phyloP scores from a whole-genome alignment of 164 flowering plant genomes.

The Hamamelis virginiana region DNA sequence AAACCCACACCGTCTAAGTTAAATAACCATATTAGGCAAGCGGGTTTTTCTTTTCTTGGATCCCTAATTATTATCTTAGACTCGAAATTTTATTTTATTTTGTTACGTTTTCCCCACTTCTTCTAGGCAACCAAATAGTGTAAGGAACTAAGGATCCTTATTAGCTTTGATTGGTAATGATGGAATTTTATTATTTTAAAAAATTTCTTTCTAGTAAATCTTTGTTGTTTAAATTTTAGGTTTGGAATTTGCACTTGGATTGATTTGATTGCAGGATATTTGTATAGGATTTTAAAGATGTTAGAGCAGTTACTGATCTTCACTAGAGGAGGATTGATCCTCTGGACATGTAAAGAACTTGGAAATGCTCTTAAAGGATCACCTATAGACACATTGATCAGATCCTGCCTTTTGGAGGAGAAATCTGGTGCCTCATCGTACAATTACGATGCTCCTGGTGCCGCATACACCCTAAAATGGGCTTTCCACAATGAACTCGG shows the following conservation, averaged over 20 bases:
- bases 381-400: constrained; percentile 83
- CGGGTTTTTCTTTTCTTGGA: no score
- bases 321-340: constrained; percentile 93
- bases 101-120: neutral
- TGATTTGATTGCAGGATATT: no score
- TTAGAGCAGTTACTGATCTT: constrained; percentile 93
- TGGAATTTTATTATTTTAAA: no score
- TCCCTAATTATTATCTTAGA: no score
- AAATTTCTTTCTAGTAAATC: neutral
- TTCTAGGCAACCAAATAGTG: no score
- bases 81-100: no score
- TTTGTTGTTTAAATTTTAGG: neutral
- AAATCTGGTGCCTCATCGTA: constrained; percentile 81
- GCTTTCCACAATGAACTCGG: constrained; percentile 94
- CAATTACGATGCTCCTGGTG: constrained; percentile 81
- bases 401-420: constrained; percentile 94
- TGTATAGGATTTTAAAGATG: constrained; percentile 48
- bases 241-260: neutral
- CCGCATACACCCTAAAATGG: constrained; percentile 88
- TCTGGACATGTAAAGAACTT: constrained; percentile 94
- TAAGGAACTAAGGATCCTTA: neutral
- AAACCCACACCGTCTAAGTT: no score
- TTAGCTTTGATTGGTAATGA: no score
- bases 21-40: no score
- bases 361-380: constrained; percentile 92